Evolutionary conservation across 225 moss, liverwort and hornwort genomes (phyloP).

Genomic region (Asterella californica): DNA sequence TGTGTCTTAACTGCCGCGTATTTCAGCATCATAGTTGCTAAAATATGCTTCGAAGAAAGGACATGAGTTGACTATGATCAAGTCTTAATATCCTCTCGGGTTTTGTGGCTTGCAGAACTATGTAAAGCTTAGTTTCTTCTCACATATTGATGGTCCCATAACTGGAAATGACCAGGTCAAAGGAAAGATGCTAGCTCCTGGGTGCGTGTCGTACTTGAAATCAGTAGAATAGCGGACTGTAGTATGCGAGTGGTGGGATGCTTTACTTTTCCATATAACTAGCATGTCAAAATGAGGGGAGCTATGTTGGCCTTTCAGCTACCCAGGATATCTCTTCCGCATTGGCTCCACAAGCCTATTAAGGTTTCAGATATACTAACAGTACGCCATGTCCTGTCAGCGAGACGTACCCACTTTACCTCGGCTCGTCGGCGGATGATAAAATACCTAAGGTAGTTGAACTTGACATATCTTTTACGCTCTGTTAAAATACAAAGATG

Average conservation of each 20-base stretch:
- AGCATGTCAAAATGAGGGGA: neutral
- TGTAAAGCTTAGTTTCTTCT: slow-evolving; percentile 61
- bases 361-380: neutral
- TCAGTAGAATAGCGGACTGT: neutral
- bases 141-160: slow-evolving; percentile 79
- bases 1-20: no score
- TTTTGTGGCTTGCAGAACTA: slow-evolving; percentile 51
- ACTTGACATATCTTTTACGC: neutral
- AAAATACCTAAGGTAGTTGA: slow-evolving; percentile 79
- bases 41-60: neutral
- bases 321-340: neutral
- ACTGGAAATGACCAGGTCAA: slow-evolving; percentile 73
- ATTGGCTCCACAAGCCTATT: neutral
- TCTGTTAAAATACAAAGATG: neutral
- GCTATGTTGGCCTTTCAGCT: neutral
- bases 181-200: slow-evolving; percentile 64
- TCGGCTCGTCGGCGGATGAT: slow-evolving; percentile 67
- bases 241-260: neutral
- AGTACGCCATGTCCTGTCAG: slow-evolving; percentile 35
- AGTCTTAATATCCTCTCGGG: neutral
- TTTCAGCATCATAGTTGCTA: neutral
- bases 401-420: slow-evolving; percentile 75
- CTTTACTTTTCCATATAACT: neutral
- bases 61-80: neutral
- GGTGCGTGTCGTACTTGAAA: slow-evolving; percentile 32